Evolutionary conservation across 495 filamentous ascomycete species (phyloP), one percentile per base, ranked within the genome.

Genomic region (Chaetomium fimeti): DNA sequence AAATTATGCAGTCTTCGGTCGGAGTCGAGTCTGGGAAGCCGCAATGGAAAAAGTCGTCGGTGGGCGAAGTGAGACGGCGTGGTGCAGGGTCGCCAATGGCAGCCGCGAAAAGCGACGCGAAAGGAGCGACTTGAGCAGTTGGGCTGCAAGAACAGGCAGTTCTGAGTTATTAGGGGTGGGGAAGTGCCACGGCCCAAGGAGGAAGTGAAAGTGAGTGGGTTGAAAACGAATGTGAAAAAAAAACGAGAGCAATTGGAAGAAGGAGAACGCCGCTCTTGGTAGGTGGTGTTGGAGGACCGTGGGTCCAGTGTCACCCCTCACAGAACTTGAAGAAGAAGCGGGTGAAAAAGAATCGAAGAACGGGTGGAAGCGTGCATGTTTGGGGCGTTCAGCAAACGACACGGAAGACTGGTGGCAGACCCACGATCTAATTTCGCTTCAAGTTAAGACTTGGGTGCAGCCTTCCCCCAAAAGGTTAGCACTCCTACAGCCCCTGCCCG

Each of bases 401-500:
- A 59, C 52, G 32, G 52, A 64, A 66, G 68, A 67, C 72, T 68
- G 68, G 68, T 54, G 65, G 60, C 28, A 63, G 64, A 51, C 68
- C 68, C 61, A 68, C 55, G 61, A 55, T 54, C 60, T 71, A 75
- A 75, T 75, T 71, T 75, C 74, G 74, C 74, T 75, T 75, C 72
- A 71, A 62, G 66, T 73, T 68, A 62, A 69, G 66, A 62, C 68
- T 62, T 63, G 54, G 25, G 60, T 59, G 56, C 8, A 53, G 57
- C 68, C 58, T 75, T 60, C 73, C 67, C 62, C 49, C 65, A 65
- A 42, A 58, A 66, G 73, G 55, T 49, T 75, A 73, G 71, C 47
- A 64, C 57, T 52, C 40, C 51, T 12, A 28, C 1, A 47, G 32
- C 27, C 69, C 71, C 67, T 69, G 66, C 61, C 55, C 59, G 61